phyloP scores from a whole-genome alignment of 768 basidiomycete genomes.

The Daedaleopsis sinensis region DNA sequence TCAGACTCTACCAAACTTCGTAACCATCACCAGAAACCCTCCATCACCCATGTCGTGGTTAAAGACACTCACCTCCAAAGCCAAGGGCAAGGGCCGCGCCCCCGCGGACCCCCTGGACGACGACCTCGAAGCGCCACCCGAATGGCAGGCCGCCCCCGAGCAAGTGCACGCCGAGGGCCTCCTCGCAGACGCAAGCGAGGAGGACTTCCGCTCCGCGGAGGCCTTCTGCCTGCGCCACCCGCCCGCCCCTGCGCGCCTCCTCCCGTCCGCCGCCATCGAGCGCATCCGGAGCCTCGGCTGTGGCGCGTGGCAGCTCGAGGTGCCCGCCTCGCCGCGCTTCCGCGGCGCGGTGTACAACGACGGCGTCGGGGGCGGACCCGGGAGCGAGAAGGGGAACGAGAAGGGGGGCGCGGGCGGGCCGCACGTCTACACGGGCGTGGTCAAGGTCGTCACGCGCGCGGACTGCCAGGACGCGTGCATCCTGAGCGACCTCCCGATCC shows the following conservation, averaged over 20 bases:
- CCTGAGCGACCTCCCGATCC: constrained; percentile 60
- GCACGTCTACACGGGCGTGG: constrained; percentile 29
- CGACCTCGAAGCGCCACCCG: constrained; percentile 41
- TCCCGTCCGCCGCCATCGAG: constrained; percentile 57
- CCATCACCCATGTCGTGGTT: constrained; percentile 9
- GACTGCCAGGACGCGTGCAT: constrained; percentile 55
- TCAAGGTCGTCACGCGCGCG: constrained; percentile 43
- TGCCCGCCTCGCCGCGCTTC: constrained; percentile 45
- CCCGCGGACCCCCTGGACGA: constrained; percentile 6
- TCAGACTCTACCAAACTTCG: too few relatives aligned
- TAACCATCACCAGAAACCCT: too few relatives aligned
- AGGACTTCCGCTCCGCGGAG: constrained; percentile 55
- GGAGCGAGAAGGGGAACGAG: constrained; percentile 30
- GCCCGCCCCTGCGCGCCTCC: constrained; percentile 43
- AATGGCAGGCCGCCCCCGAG: constrained; percentile 65
- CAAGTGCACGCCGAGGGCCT: constrained; percentile 49
- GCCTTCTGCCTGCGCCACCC: constrained; percentile 49
- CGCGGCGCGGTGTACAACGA: constrained; percentile 43
- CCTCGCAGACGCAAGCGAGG: constrained; percentile 56
- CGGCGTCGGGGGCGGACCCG: constrained; percentile 28
- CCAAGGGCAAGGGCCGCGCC: constrained; percentile 1
- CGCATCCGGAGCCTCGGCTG: constrained; percentile 49
- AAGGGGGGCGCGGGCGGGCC: not conserved
- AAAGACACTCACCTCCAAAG: constrained; percentile 5
- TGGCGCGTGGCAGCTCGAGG: constrained; percentile 56